Base-by-base conservation (phyloP, 2,329 filamentous ascomycete species). In the Pseudopyrenochaeta lycopersici region DNA sequence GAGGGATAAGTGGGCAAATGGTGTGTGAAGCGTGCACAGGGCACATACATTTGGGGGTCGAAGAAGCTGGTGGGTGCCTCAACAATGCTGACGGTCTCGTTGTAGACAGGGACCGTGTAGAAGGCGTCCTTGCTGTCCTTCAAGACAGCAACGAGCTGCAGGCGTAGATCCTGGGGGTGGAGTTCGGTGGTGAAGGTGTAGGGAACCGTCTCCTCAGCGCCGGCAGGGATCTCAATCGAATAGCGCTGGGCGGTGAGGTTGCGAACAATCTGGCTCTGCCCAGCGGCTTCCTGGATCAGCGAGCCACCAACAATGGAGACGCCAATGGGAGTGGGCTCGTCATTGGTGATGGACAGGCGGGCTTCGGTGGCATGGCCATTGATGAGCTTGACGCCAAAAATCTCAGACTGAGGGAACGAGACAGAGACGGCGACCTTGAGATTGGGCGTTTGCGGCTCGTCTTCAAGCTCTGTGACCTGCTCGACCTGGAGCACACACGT, bases 331-430 rank as follows among this genome's bases (percentile, higher is more conserved):
- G 83, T 82, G 11, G 85, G 82, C 79, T 99, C 95, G 58, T 91
- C 83, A 82, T 99, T 99, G 76, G 83, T 85, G 75, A 99, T 83
- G 70, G 92, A 88, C 67, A 99, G 81, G 48, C 96, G 79, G 31
- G 92, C 90, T 76, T 90, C 87, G 60, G 92, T 97, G 36, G 92
- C 87, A 63, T 89, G 88, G 71, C 92, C 92, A 76, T 99, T 99
- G 82, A 98, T 86, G 66, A 98, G 88, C 85, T 96, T 97, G 67
- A 98, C 88, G 69, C 94, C 95, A 67, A 97, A 95, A 78, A 96
- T 88, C 81, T 96, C 91, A 53, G 84, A 81, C 61, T 85, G 77
- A 27, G 86, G 86, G 77, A 89, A 89, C 30, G 82, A 81, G 52
- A 85, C 80, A 46, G 81, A 78, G 59, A 86, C 80, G 48, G 78